Base-by-base conservation (phyloP, 2,329 filamentous ascomycete genomes). In the Raffaelea albimanens region DNA sequence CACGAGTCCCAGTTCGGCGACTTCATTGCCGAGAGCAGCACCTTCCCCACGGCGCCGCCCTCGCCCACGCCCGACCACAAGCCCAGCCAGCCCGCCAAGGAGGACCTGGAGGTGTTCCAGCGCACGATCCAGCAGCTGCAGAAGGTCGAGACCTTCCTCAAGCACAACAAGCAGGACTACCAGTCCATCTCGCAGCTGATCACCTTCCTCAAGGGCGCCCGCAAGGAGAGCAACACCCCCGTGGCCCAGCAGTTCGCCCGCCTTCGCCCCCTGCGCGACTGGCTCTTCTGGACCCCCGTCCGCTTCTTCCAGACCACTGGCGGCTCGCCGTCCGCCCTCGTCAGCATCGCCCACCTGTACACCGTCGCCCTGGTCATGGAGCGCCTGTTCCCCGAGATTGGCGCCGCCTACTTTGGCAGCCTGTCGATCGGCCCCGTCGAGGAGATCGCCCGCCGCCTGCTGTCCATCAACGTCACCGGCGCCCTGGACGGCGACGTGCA, bases 221-320 rank as follows among this genome's bases (percentile, higher is more conserved):
- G 81, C 59, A 81, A 85, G 61, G 80, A 87, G 54, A 80, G 81
- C 60, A 80, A 82, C 4, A 75, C 76, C 13, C 75, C 85, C 53
- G 80, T 82, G 21, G 80, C 89, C 21, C 82, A 94, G 61, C 87
- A 95, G 60, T 97, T 96, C 61, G 85, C 89, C 59, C 85, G 90
- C 54, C 78, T 97, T 11, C 90, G 94, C 54, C 83, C 87, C 10
- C 76, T 98, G 50, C 79, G 90, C 47, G 86, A 87, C 56, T 96
- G 91, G 89, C 78, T 97, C 16, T 95, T 97, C 67, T 97, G 91
- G 89, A 80, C 95, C 47, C 93, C 93, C 1, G 82, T 95, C 31
- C 81, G 82, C 55, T 84, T 90, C 57, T 75, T 96, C 22, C 84
- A 91, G 61, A 80, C 82, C 54, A 85, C 83, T 42, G 80, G 83